phyloP scores from a whole-genome alignment of 2,329 filamentous ascomycete genomes.

The Ascocoryne sarcoides region DNA sequence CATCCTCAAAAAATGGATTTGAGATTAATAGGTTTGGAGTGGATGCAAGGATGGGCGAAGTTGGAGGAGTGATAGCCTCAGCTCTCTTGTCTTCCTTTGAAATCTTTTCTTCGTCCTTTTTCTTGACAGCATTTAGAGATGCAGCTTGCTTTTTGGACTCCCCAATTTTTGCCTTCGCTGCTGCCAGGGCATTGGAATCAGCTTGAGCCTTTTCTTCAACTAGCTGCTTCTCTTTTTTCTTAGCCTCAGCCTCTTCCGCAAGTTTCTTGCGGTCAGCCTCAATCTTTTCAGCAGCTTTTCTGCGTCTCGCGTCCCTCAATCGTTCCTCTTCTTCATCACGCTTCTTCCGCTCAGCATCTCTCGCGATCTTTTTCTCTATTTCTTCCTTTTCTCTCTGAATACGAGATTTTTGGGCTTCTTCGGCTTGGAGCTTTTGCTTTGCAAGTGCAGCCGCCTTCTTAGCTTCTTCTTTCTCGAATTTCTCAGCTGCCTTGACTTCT shows the following conservation, averaged over 20 bases:
- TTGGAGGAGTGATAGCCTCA: no score
- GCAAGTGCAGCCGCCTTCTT: slow-evolving; percentile 1
- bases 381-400: neutral
- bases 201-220: neutral
- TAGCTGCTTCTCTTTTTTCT: neutral
- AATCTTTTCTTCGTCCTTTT: neutral
- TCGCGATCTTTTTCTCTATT: neutral
- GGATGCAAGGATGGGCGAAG: neutral
- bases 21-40: neutral
- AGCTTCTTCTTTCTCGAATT: slow-evolving; percentile 7
- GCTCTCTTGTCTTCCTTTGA: no score
- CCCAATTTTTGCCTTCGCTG: neutral
- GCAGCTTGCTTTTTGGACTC: neutral
- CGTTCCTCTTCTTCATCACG: slow-evolving; percentile 4
- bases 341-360: neutral
- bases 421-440: slow-evolving; percentile 1
- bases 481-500: neutral
- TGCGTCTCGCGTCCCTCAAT: neutral
- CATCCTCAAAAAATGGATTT: neutral
- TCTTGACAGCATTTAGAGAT: neutral
- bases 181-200: neutral
- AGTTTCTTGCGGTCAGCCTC: slow-evolving; percentile 6
- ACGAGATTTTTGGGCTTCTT: slow-evolving; percentile 1
- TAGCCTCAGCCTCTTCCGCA: neutral
- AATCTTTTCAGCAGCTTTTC: slow-evolving; percentile 5